Evolutionary conservation across 140 eudicot species (phyloP).

Genomic region (Cichorium intybus): DNA sequence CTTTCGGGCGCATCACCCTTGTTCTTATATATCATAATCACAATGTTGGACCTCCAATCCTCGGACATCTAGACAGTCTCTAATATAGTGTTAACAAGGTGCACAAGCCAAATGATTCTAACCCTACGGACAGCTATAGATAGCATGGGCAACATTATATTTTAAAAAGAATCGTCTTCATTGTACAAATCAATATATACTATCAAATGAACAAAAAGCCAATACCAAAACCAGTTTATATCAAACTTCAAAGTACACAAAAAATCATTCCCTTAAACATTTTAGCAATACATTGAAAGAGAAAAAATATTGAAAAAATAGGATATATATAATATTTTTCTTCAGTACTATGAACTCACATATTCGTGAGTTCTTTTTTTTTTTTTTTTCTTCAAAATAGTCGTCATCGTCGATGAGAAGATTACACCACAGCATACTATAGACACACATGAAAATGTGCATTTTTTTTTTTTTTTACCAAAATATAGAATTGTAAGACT

Average conservation of each 20-base stretch:
- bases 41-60: too few species aligned
- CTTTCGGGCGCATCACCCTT: too few species aligned
- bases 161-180: neutral
- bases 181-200: neutral
- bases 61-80: too few species aligned
- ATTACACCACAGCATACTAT: slow-evolving; percentile 12
- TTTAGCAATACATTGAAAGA: slow-evolving; percentile 18
- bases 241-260: slow-evolving; percentile 10
- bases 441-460: slow-evolving; percentile 23
- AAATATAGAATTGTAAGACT: slow-evolving; percentile 27
- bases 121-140: too few species aligned
- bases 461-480: neutral
- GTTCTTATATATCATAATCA: too few species aligned
- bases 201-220: neutral
- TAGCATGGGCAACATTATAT: too few species aligned
- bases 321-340: slow-evolving; percentile 26
- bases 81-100: too few species aligned
- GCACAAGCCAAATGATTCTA: too few species aligned
- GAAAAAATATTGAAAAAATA: slow-evolving; percentile 16
- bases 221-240: neutral
- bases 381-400: neutral
- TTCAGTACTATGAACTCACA: slow-evolving; percentile 18
- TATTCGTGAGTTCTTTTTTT: slow-evolving; percentile 10
- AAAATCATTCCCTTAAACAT: slow-evolving; percentile 24
- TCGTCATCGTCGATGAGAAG: slow-evolving; percentile 21